Evolutionary conservation across 2,329 filamentous ascomycete species (phyloP), one percentile per base, ranked within the genome.

Genomic region (Pochonia chlamydosporia): DNA sequence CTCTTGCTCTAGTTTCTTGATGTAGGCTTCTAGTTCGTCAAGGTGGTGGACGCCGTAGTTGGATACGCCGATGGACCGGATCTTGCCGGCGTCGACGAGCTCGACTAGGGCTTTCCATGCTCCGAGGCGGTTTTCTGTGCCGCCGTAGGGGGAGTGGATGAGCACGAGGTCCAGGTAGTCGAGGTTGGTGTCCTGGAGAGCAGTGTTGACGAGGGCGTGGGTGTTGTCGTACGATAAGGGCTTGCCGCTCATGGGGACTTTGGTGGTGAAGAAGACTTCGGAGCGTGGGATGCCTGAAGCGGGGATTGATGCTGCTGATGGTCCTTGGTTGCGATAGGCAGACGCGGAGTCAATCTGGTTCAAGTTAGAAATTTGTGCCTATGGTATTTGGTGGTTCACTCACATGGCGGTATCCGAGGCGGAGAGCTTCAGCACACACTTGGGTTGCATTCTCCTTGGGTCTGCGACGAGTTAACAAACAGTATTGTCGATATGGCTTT

Each of bases 111-210:
- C 81, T 45, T 68, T 73, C 81, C 81, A 85, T 2, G 77, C 74
- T 13, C 71, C 79, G 58, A 81, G 82, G 52, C 81, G 75, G 41
- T 62, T 69, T 16, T 67, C 70, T 1, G 72, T 64, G 2, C 79
- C 81, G 36, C 80, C 79, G 55, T 79, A 82, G 0, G 81, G 81
- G 1, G 76, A 68, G 60, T 85, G 81, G 45, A 84, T 74, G 18
- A 85, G 74, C 63, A 78, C 76, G 48, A 88, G 72, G 57, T 89
- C 84, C 52, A 87, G 74, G 62, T 87, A 88, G 20, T 72, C 77
- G 4, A 87, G 70, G 13, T 79, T 76, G 0, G 82, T 79, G 50
- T 81, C 74, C 44, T 73, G 66, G 20, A 91, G 68, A 14, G 82
- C 85, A 45, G 75, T 69, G 53, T 84, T 68, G 53, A 95, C 75